Evolutionary conservation across 2,329 filamentous ascomycete species (phyloP).

Genomic region (Xylaria polymorpha): DNA sequence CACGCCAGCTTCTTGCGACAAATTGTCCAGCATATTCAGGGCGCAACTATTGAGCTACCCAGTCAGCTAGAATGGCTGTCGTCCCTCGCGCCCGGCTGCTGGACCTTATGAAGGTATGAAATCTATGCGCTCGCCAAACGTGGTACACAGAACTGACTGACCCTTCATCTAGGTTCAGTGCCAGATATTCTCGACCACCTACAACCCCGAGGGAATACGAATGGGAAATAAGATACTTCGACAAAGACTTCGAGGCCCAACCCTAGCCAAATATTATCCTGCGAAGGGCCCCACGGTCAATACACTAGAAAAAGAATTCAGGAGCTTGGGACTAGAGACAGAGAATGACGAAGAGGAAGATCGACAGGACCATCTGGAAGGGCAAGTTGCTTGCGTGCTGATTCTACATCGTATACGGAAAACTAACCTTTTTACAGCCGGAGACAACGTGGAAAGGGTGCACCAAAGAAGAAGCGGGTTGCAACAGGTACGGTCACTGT

Average conservation of each 20-base stretch:
- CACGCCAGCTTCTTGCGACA: slow-evolving; percentile 23
- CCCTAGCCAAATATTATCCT: slow-evolving; percentile 89
- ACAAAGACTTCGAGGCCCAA: slow-evolving; percentile 85
- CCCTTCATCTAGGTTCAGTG: slow-evolving; percentile 76
- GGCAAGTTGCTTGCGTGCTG: slow-evolving; percentile 57
- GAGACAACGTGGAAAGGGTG: slow-evolving; percentile 84
- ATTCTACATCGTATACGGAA: slow-evolving; percentile 10
- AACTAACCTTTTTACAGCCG: slow-evolving; percentile 62
- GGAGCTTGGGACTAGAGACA: slow-evolving; percentile 74
- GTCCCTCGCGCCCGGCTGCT: slow-evolving; percentile 71
- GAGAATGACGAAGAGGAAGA: slow-evolving; percentile 83
- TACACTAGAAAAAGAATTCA: slow-evolving; percentile 78
- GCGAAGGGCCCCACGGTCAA: slow-evolving; percentile 69
- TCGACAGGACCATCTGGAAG: slow-evolving; percentile 78
- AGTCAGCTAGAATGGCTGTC: slow-evolving; percentile 63
- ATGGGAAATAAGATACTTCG: slow-evolving; percentile 93
- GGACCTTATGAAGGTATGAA: slow-evolving; percentile 80
- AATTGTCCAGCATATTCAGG: slow-evolving; percentile 19
- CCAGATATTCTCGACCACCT: slow-evolving; percentile 89
- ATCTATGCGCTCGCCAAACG: neutral
- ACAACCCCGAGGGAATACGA: slow-evolving; percentile 84
- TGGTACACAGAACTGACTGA: slow-evolving; percentile 35
- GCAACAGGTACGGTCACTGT: slow-evolving; percentile 39
- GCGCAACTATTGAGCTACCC: slow-evolving; percentile 25
- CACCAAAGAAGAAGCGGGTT: slow-evolving; percentile 87